Percentiles rank a stretch among this genome's conserved stretches.
phyloP scores from a whole-genome alignment of 2,329 filamentous ascomycete genomes.

The Fusarium sp. region DNA sequence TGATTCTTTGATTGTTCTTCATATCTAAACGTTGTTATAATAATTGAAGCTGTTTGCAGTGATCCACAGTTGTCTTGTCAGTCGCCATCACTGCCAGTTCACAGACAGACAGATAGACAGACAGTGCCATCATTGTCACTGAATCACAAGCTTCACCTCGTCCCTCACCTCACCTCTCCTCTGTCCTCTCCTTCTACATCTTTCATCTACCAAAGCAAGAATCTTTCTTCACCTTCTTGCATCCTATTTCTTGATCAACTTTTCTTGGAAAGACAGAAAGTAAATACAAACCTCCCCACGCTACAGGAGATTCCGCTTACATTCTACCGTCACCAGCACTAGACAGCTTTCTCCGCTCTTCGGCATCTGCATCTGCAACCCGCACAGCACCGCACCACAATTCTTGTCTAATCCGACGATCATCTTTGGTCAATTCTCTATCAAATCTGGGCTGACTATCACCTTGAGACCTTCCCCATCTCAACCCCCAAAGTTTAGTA shows the following conservation, averaged over 20 bases:
- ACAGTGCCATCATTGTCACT: not conserved
- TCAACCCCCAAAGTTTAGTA: not conserved
- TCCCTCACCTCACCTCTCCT: not conserved
- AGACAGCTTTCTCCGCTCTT: slow-evolving; percentile 32
- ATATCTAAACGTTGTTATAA: not conserved
- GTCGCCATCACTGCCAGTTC: not conserved
- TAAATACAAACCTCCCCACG: slow-evolving; percentile 7
- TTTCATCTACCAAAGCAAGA: not conserved
- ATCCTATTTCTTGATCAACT: not conserved
- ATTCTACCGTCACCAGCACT: slow-evolving; percentile 5
- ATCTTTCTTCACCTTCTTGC: not conserved
- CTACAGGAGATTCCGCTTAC: slow-evolving; percentile 26
- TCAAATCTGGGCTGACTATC: slow-evolving; percentile 18
- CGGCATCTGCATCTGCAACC: slow-evolving; percentile 15
- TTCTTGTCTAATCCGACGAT: slow-evolving; percentile 32
- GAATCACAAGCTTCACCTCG: not conserved
- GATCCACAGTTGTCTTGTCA: not conserved
- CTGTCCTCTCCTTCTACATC: not conserved
- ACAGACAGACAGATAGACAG: not conserved
- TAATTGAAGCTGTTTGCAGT: not conserved
- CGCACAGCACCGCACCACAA: slow-evolving; percentile 22
- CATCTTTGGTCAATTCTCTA: slow-evolving; percentile 22
- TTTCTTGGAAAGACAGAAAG: not conserved
- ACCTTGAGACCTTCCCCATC: slow-evolving; percentile 20
- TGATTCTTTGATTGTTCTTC: not conserved